Evolutionary conservation across 2,329 filamentous ascomycete species (phyloP), one percentile per base, ranked within the genome.

Genomic region (Paraconiothyrium sp.): DNA sequence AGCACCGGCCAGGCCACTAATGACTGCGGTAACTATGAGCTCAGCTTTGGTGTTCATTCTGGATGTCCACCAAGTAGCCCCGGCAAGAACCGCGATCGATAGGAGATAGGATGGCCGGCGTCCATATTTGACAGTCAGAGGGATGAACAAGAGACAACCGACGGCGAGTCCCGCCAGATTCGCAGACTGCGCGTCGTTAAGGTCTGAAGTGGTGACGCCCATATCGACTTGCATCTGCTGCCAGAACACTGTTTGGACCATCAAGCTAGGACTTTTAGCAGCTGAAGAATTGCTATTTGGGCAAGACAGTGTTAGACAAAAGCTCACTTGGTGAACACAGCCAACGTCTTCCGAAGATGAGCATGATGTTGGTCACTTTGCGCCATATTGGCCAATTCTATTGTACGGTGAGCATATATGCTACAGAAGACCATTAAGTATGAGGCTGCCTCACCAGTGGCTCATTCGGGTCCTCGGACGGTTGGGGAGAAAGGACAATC

Each of bases 191-290:
- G 41, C 41, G 41, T 44, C 1, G 9, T 44, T 44, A 22, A 48
- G 46, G 10, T 48, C 11, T 13, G 27, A 22, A 24, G 46, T 48
- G 24, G 24, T 48, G 46, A 48, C 46, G 1, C 22, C 22, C 22
- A 48, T 48, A 16, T 48, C 46, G 27, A 48, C 46, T 13, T 48
- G 6, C 46, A 48, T 44, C 16, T 44, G 41, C 9, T 44, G 41
- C 41, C 41, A 44, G 9, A 44, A 44, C n/a, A 44, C 41, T 2
- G 41, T 44, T n/a, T 44, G 41, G 9, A 44, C 41, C 41, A 44
- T 44, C 41, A 44, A 44, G 20, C 41, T 44, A 44, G 7, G 5
- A 44, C 5, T 10, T 20, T 44, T 20, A 44, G 16, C 41, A 44
- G 22, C 6, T n/a, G 41, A 44, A 10, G 6, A 8, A 7, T 44